phyloP scores from a whole-genome alignment of 768 basidiomycete species.

The Phaeotremella skinneri region DNA sequence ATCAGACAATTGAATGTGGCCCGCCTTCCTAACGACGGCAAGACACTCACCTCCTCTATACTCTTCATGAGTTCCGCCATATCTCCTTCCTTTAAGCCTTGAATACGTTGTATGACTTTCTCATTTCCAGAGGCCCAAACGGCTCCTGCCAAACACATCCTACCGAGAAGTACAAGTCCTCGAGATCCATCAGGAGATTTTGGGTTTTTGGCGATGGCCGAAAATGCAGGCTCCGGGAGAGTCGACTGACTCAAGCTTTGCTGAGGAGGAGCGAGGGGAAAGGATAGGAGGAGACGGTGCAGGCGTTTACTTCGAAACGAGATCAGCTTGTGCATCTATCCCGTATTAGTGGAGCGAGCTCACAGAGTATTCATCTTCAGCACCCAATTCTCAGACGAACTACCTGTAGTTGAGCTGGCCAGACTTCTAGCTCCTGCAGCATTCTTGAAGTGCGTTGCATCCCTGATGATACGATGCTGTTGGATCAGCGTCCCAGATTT shows the following conservation, averaged over 20 bases:
- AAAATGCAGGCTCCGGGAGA: conserved; percentile 83
- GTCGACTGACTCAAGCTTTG: conserved; percentile 42
- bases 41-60: conserved; percentile 73
- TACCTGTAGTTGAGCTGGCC: conserved; percentile 6
- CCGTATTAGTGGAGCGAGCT: conserved; percentile 6
- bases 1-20: background rate
- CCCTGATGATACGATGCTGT: conserved; percentile 22
- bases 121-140: conserved; percentile 87
- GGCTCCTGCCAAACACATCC: conserved; percentile 76
- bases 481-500: background rate
- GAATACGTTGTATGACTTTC: conserved; percentile 84
- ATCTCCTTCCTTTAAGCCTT: conserved; percentile 72
- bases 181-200: conserved; percentile 53
- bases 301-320: conserved; percentile 35
- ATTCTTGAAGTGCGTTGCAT: conserved; percentile 41
- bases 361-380: conserved; percentile 42
- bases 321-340: background rate
- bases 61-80: conserved; percentile 90
- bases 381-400: conserved; percentile 42
- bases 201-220: conserved; percentile 76
- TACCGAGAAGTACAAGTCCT: conserved; percentile 72
- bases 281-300: conserved; percentile 42
- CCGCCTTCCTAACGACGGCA: conserved; percentile 4
- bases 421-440: conserved; percentile 9
- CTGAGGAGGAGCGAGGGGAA: conserved; percentile 35